These are phyloP conservation scores for Monilinia aucupariae DNA, from an alignment of 2,329 filamentous ascomycete genomes.

Conservation along the genomic window DNA sequence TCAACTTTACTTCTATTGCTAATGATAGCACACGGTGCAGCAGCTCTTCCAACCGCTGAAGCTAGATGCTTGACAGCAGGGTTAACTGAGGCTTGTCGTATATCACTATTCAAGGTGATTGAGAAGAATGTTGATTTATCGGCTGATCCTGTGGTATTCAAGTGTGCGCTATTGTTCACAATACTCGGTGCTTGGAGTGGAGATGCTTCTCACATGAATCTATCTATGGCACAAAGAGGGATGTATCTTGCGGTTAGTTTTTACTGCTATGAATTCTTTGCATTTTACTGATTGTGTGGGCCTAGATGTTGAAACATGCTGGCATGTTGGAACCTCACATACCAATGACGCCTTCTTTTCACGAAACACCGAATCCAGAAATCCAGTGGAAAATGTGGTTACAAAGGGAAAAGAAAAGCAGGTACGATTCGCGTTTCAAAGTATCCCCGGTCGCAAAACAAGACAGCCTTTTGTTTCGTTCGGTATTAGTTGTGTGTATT, in stretches of 20 bases:
- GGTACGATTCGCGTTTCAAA: slow-evolving; percentile 39
- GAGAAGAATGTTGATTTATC: slow-evolving; percentile 66
- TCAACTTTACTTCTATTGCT: slow-evolving; percentile 61
- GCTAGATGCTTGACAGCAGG: slow-evolving; percentile 61
- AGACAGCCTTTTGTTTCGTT: neutral
- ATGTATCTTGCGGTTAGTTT: slow-evolving; percentile 60
- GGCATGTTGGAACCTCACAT: slow-evolving; percentile 56
- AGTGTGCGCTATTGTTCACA: slow-evolving; percentile 62
- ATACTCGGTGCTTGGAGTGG: slow-evolving; percentile 67
- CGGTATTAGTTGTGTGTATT: neutral
- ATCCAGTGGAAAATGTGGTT: slow-evolving; percentile 60
- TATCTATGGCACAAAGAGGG: slow-evolving; percentile 66
- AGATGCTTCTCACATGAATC: slow-evolving; percentile 74
- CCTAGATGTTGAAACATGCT: slow-evolving; percentile 62
- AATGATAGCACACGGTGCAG: slow-evolving; percentile 68
- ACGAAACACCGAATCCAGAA: slow-evolving; percentile 42
- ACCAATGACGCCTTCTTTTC: slow-evolving; percentile 40
- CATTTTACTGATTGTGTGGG: neutral
- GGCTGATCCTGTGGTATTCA: slow-evolving; percentile 57
- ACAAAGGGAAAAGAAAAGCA: slow-evolving; percentile 56
- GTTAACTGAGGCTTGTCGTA: slow-evolving; percentile 64
- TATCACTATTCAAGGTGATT: slow-evolving; percentile 65
- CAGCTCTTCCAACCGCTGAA: slow-evolving; percentile 59
- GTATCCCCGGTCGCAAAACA: neutral
- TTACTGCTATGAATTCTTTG: neutral